These are phyloP conservation scores for Vanrija humicola DNA, from an alignment of 1,284 basidiomycete species.

Conservation along the genomic window DNA sequence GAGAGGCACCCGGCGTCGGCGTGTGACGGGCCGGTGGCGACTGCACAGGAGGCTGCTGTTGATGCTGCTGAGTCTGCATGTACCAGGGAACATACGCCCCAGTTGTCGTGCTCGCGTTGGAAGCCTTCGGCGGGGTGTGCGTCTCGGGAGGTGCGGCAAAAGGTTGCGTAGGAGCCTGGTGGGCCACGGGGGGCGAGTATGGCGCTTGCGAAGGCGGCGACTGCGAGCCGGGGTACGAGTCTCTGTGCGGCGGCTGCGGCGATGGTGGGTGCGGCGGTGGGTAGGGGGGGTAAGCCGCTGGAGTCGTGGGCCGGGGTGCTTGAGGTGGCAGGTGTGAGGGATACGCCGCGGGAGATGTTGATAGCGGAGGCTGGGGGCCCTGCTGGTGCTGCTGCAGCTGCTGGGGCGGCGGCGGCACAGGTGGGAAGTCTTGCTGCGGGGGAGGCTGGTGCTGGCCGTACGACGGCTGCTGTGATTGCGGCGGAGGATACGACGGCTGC, in stretches of 20 bases:
- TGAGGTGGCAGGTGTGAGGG: background rate
- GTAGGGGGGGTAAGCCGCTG: background rate
- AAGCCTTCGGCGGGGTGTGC: constrained; percentile 1
- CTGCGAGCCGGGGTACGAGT: background rate
- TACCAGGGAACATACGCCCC: constrained; percentile 43
- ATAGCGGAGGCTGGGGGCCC: background rate
- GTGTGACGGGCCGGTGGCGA: constrained; percentile 15
- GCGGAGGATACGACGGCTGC: background rate
- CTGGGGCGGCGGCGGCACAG: background rate
- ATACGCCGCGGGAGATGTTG: background rate
- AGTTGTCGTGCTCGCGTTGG: constrained; percentile 8
- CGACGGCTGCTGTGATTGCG: background rate
- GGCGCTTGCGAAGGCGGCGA: background rate
- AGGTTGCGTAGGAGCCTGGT: background rate
- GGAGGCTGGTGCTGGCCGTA: background rate
- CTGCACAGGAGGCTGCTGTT: constrained; percentile 18
- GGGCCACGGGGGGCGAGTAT: background rate
- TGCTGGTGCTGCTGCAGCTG: background rate
- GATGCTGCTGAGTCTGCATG: constrained; percentile 34
- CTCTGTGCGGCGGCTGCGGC: background rate
- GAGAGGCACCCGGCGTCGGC: background rate
- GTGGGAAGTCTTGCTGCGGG: background rate
- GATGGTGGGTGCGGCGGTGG: background rate
- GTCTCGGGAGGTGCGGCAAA: background rate
- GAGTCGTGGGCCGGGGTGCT: background rate